Percentiles rank a stretch among this genome's conserved stretches.
phyloP scores from a whole-genome alignment of 345 rosid species.

The Sisymbrium altissimum region DNA sequence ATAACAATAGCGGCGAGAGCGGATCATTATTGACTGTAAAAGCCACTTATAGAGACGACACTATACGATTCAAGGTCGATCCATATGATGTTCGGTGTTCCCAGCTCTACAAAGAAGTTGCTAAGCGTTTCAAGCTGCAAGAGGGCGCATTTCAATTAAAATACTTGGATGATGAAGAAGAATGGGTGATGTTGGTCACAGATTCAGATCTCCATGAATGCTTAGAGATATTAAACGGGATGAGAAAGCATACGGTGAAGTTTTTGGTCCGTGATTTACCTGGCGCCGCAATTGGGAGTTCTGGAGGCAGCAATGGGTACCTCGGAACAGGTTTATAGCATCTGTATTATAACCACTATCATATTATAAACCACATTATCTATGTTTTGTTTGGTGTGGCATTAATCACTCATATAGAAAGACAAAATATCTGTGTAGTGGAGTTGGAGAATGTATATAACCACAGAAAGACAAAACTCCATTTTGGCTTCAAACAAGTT shows the following conservation, averaged over 20 bases:
- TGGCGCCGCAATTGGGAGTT: conserved; percentile 48
- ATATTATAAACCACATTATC: neutral
- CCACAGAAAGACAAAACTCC: neutral
- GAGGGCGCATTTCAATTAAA: conserved; percentile 70
- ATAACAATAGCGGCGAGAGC: conserved; percentile 32
- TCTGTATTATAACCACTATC: neutral
- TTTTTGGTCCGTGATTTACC: conserved; percentile 60
- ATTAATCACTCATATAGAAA: conserved; percentile 3
- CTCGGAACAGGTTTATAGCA: conserved; percentile 35
- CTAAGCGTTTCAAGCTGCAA: conserved; percentile 66
- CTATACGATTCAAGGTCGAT: conserved; percentile 74
- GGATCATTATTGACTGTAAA: conserved; percentile 57
- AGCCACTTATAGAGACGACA: conserved; percentile 78
- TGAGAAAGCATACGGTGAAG: conserved; percentile 57
- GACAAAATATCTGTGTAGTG: neutral
- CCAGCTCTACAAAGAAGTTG: conserved; percentile 74
- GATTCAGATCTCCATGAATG: conserved; percentile 88
- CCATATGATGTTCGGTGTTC: conserved; percentile 51
- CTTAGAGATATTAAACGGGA: conserved; percentile 58
- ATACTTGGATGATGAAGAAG: conserved; percentile 87
- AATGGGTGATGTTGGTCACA: conserved; percentile 75
- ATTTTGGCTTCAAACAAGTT: neutral
- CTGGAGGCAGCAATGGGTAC: conserved; percentile 59
- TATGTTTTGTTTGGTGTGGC: conserved; percentile 14
- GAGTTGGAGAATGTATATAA: conserved; percentile 18